Conservation (phyloP, 2,329 filamentous ascomycete species). For the Diaporthe australafricana region DNA sequence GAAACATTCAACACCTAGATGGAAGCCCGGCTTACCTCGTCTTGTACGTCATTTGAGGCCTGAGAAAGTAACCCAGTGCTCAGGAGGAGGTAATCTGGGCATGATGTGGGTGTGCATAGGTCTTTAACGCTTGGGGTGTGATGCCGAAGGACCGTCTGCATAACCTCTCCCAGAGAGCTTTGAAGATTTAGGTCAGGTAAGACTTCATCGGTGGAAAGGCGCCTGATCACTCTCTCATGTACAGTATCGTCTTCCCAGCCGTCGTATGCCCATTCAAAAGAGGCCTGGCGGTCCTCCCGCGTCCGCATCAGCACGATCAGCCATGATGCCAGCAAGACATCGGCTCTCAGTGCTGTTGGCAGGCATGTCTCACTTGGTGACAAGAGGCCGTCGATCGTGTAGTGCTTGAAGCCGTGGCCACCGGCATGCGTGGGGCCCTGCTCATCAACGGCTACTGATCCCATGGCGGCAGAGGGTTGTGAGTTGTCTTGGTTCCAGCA, state of each 20-base stretch:
- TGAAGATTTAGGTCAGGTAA: constrained; percentile 45
- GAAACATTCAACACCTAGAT: not conserved
- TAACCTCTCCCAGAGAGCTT: constrained; percentile 44
- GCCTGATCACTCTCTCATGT: constrained; percentile 38
- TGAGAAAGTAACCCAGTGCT: constrained; percentile 38
- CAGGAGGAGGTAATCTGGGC: constrained; percentile 34
- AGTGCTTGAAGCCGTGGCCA: constrained; percentile 40
- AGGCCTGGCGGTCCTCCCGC: constrained; percentile 50
- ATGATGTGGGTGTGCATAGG: not conserved
- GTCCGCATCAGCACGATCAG: constrained; percentile 56
- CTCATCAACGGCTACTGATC: constrained; percentile 28
- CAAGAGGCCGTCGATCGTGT: constrained; percentile 45
- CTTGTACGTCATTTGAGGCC: constrained; percentile 35
- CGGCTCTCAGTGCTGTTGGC: constrained; percentile 52
- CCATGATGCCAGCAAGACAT: constrained; percentile 56
- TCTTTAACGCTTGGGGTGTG: constrained; percentile 35
- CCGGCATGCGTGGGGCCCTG: constrained; percentile 8
- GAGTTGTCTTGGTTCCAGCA: not conserved
- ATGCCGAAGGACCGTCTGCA: constrained; percentile 44
- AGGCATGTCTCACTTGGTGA: constrained; percentile 41
- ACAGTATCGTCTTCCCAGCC: constrained; percentile 32
- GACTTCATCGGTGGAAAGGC: constrained; percentile 47
- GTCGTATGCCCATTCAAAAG: constrained; percentile 54
- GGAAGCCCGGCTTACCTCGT: constrained; percentile 41
- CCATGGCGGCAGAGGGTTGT: constrained; percentile 20